Base-by-base conservation (phyloP, 176 grass and related monocot genomes). In the Microstegium vimineum region DNA sequence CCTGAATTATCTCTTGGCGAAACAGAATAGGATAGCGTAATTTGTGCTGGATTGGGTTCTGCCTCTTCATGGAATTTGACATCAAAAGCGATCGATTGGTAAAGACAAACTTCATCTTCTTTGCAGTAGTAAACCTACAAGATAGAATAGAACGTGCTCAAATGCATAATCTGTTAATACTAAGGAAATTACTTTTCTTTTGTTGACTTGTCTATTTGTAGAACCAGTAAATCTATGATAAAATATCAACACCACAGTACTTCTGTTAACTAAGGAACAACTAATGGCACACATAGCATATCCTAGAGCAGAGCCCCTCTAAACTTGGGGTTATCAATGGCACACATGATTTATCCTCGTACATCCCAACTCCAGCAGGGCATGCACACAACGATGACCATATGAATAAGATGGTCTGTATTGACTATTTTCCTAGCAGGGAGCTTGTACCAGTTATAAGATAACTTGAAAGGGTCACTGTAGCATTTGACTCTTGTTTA, bases 21-120 rank as follows among this genome's bases (percentile, higher is more conserved):
- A 62, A 99, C 89, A 30, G 56, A 64, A 93, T 92, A 94, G 3
- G 80, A 84, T 73, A 95, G 56, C 25, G 54, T 93, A 91, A 93
- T 86, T 62, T 88, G 74, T 17, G 59, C 77, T 27, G 57, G 80
- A 62, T 37, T 78, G n/a, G 82, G 49, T 54, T 81, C 72, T 32
- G 79, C 70, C 69, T 89, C 86, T 86, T 91, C 73, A 67, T 54
- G 46, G 67, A 99, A 95, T 82, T 90, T 91, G 66, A 92, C 83
- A 89, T 95, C 89, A 76, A 99, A 99, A 75, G 90, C 82, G 63
- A 95, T 65, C 69, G 96, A 91, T 83, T 92, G 89, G 83, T 93
- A 93, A 43, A 95, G 87, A 59, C 96, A 99, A 87, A 99, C 93
- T 46, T 99, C 93, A 78, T 95, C 89, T 77, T 95, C 91, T 90